Evolutionary conservation across 352 stramenopile species (phyloP), one percentile per base, ranked within the genome.

Genomic region (Phytophthora pistaciae): DNA sequence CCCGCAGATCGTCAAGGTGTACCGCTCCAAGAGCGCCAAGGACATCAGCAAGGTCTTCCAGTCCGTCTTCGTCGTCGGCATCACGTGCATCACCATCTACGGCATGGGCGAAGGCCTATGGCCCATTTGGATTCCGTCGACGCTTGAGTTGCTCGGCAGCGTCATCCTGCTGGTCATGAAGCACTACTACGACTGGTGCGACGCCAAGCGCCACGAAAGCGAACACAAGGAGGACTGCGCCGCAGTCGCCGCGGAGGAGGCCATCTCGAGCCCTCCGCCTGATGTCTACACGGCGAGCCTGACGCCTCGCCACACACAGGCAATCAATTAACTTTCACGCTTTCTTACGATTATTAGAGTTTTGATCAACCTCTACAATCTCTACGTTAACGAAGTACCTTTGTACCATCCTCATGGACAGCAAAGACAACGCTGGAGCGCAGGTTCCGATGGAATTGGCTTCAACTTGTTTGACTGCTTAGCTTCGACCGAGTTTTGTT

Each of bases 1-100:
- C n/a, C 84, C 84, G 31, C 83, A 91, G 68, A 87, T 92, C 36
- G 7, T 78, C 42, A 87, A 92, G 56, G 83, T 90, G 33, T 87
- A 87, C 54, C 64, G 70, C 40, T 86, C 80, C 52, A 87, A 88
- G 59, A 92, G 72, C 29, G 83, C 72, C n/a, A 71, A 77, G 42
- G 77, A 89, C 64, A 82, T 89, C 55, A 89, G 78, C 70, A 77
- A 75, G 56, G 71, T 64, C n/a, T 91, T 91, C 46, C 69, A 85
- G 56, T 63, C 72, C 7, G 73, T 87, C 44, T 88, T 87, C 69
- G 68, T 83, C 18, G 21, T 80, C 14, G 76, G 83, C 5, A 72
- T 88, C 63, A 42, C 68, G 33, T 70, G 79, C 36, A 82, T 87
- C 20, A 79, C 77, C 18, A 55, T 80, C n/a, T 88, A 91, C 53